These are phyloP conservation scores for Globisporangium splendens DNA, from an alignment of 352 stramenopile species.

Conservation along the genomic window DNA sequence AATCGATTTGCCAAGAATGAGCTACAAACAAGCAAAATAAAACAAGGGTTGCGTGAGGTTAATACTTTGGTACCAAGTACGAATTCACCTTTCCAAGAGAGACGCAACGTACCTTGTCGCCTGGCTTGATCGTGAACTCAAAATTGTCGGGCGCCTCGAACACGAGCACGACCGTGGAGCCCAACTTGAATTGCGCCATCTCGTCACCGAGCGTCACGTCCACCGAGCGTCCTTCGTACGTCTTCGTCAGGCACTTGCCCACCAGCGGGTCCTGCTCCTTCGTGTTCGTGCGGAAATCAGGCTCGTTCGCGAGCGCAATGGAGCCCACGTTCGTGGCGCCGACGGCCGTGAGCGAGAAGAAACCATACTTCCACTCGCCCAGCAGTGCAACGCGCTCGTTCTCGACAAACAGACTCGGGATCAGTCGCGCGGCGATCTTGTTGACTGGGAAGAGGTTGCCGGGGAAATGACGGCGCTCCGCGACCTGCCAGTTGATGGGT, in stretches of 20 bases:
- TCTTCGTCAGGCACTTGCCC: slow-evolving; percentile 49
- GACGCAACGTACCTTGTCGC: slow-evolving; percentile 54
- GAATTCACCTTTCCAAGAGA: not conserved
- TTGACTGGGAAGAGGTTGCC: slow-evolving; percentile 84
- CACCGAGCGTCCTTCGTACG: slow-evolving; percentile 31
- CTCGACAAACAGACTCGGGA: slow-evolving; percentile 79
- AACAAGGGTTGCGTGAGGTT: no score
- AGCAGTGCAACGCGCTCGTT: slow-evolving; percentile 80
- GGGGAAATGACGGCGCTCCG: slow-evolving; percentile 76
- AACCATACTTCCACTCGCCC: slow-evolving; percentile 73
- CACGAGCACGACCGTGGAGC: slow-evolving; percentile 83
- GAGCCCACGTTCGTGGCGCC: slow-evolving; percentile 88
- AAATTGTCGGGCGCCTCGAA: slow-evolving; percentile 80
- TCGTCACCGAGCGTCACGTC: slow-evolving; percentile 55
- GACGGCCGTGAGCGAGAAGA: slow-evolving; percentile 82
- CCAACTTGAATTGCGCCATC: slow-evolving; percentile 81
- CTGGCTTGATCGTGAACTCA: slow-evolving; percentile 65
- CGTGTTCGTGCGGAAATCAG: slow-evolving; percentile 62
- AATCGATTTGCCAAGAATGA: slow-evolving; percentile 45
- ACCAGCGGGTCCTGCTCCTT: slow-evolving; percentile 48
- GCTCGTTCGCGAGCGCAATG: slow-evolving; percentile 69
- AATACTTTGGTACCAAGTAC: not conserved
- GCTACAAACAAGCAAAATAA: slow-evolving; percentile 2
- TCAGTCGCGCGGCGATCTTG: slow-evolving; percentile 48
- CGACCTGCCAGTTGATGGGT: slow-evolving; percentile 69